Conservation (phyloP, 1,284 basidiomycete genomes). For the Agroathelia rolfsii region DNA sequence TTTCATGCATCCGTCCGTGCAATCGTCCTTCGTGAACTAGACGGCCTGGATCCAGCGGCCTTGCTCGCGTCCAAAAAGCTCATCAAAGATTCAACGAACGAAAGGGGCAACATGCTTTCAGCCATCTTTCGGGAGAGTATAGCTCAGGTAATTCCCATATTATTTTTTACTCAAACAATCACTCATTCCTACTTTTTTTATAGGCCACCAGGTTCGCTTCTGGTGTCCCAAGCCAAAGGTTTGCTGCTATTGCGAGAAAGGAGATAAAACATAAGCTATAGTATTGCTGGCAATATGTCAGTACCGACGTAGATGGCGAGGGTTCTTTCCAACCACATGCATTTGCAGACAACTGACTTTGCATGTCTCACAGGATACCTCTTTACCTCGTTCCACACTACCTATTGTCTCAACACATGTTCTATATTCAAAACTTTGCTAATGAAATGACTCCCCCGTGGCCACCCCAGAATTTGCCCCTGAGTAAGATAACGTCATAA, state of each 20-base stretch:
- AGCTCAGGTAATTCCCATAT: constrained; percentile 13
- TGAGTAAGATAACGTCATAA: too few species aligned
- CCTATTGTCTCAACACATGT: too few species aligned
- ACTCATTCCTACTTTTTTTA: constrained; percentile 12
- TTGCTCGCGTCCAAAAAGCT: constrained; percentile 44
- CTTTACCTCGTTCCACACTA: too few species aligned
- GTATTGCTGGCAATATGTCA: too few species aligned
- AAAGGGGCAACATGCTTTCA: constrained; percentile 55
- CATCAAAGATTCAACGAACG: constrained; percentile 43
- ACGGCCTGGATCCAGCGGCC: constrained; percentile 44
- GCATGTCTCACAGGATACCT: too few species aligned
- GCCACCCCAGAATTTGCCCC: too few species aligned
- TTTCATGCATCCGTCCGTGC: constrained; percentile 45
- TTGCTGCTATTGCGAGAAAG: constrained; percentile 47
- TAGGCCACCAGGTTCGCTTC: constrained; percentile 56
- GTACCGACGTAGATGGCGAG: too few species aligned
- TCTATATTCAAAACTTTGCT: too few species aligned
- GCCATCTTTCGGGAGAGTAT: constrained; percentile 62
- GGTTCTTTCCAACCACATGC: too few species aligned
- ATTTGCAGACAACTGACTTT: too few species aligned
- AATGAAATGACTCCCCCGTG: too few species aligned
- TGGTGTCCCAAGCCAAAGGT: constrained; percentile 43
- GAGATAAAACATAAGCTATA: constrained; percentile 58
- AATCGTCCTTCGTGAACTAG: constrained; percentile 39
- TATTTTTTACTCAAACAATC: constrained; percentile 1